Evolutionary conservation across 1,139 yeast species (phyloP).

Genomic region (Trichomonascaceae sp.): DNA sequence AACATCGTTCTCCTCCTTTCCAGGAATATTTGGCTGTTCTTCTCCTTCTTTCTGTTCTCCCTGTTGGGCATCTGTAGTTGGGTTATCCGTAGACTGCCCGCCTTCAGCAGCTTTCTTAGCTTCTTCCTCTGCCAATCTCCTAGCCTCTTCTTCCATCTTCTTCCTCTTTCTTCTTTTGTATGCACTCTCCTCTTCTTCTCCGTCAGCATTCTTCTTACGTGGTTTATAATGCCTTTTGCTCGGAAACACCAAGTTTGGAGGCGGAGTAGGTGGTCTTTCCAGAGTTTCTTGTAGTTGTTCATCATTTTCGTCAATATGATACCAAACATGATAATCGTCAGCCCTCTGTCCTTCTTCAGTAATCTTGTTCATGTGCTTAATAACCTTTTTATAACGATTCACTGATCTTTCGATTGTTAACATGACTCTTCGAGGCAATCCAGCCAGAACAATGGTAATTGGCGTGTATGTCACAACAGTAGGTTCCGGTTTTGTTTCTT

Average conservation of each 20-base stretch:
- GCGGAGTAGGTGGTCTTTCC: slow-evolving; percentile 26
- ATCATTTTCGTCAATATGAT: slow-evolving; percentile 72
- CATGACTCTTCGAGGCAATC: slow-evolving; percentile 59
- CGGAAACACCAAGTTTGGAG: slow-evolving; percentile 26
- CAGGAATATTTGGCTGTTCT: neutral
- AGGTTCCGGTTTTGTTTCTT: slow-evolving; percentile 14
- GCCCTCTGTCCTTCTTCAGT: slow-evolving; percentile 56
- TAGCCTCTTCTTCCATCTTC: slow-evolving; percentile 7
- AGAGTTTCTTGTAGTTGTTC: slow-evolving; percentile 43
- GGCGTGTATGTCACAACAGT: slow-evolving; percentile 40
- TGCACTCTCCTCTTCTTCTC: slow-evolving; percentile 10
- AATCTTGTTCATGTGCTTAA: slow-evolving; percentile 54
- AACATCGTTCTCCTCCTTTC: neutral
- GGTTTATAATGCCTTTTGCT: slow-evolving; percentile 29
- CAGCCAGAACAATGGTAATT: slow-evolving; percentile 55
- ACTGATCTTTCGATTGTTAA: slow-evolving; percentile 71
- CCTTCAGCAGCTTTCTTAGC: neutral
- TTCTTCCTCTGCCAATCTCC: slow-evolving; percentile 6
- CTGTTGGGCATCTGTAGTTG: neutral
- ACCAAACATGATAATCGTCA: slow-evolving; percentile 68
- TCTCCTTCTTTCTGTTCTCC: neutral
- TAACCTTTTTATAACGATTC: slow-evolving; percentile 49
- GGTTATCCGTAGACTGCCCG: neutral
- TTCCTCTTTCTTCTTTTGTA: slow-evolving; percentile 7
- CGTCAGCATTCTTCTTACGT: slow-evolving; percentile 19